Evolutionary conservation across 2,329 filamentous ascomycete genomes (phyloP).

Genomic region (Epichloe aotearoae): DNA sequence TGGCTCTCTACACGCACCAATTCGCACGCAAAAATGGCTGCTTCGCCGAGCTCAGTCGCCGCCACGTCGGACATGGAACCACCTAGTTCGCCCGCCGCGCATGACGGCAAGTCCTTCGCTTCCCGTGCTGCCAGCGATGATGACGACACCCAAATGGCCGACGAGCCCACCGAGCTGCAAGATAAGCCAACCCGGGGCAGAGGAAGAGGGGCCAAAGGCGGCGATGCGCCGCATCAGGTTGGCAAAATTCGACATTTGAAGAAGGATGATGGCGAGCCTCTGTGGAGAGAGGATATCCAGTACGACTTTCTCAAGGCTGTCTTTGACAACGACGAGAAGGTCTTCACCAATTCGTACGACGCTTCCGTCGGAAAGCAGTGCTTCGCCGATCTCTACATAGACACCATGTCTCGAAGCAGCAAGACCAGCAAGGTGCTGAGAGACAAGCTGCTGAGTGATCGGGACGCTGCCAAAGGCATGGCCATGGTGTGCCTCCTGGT

Average conservation of each 20-base stretch:
- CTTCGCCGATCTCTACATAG: conserved; percentile 95
- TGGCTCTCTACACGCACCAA: not conserved
- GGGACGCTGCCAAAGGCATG: conserved; percentile 90
- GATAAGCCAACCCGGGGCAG: conserved; percentile 26
- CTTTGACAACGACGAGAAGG: conserved; percentile 59
- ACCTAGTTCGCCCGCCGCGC: conserved; percentile 30
- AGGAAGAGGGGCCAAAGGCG: conserved; percentile 20
- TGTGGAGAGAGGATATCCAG: conserved; percentile 81
- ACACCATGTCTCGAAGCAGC: conserved; percentile 96
- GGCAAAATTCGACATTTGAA: conserved; percentile 75
- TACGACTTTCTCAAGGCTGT: conserved; percentile 73
- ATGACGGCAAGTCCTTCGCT: conserved; percentile 32
- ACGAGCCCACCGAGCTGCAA: conserved; percentile 29
- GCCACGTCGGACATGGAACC: conserved; percentile 33
- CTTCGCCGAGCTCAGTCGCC: conserved; percentile 26
- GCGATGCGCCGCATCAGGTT: conserved; percentile 26
- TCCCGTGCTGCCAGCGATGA: conserved; percentile 33
- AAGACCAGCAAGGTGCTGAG: conserved; percentile 98
- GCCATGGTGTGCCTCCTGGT: conserved; percentile 97
- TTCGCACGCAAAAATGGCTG: conserved; percentile 18
- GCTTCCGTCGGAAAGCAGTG: conserved; percentile 48
- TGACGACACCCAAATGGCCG: conserved; percentile 30
- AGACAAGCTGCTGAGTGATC: conserved; percentile 88
- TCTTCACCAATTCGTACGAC: conserved; percentile 90
- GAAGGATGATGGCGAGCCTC: conserved; percentile 75